These are phyloP conservation scores for Fusarium duplospermum DNA, from an alignment of 2,329 filamentous ascomycete genomes.

Conservation along the genomic window DNA sequence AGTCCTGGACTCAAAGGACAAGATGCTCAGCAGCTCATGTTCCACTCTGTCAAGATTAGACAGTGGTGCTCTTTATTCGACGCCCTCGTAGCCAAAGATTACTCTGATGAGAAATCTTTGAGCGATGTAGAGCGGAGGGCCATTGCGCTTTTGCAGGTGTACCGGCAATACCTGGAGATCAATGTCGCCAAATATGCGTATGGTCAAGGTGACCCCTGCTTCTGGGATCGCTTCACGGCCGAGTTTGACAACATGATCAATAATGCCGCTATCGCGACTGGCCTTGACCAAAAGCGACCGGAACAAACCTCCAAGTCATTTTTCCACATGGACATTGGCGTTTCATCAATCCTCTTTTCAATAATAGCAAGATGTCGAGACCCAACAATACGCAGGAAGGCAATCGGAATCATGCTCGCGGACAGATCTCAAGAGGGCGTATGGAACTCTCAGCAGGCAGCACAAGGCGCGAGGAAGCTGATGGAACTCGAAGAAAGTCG, in stretches of 20 bases:
- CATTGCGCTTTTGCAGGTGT: conserved; percentile 17
- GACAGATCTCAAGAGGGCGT: conserved; percentile 19
- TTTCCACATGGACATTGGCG: conserved; percentile 29
- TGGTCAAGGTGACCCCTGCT: conserved; percentile 22
- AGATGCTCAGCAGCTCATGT: not conserved
- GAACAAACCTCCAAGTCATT: not conserved
- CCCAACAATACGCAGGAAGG: conserved; percentile 10
- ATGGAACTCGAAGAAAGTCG: conserved; percentile 27
- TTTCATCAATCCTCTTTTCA: conserved; percentile 11
- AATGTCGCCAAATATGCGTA: conserved; percentile 18
- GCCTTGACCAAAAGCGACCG: not conserved
- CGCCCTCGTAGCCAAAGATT: not conserved
- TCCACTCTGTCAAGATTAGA: conserved; percentile 8
- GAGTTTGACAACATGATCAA: conserved; percentile 17
- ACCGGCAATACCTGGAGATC: conserved; percentile 16
- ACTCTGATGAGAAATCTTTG: rapidly evolving
- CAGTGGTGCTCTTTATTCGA: conserved; percentile 17
- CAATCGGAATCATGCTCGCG: conserved; percentile 17
- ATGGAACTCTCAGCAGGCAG: conserved; percentile 11
- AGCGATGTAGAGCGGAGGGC: not conserved
- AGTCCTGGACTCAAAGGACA: conserved; percentile 24
- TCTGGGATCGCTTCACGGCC: conserved; percentile 19
- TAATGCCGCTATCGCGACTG: not conserved
- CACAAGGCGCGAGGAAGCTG: conserved; percentile 11
- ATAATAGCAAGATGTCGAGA: conserved; percentile 25